Conservation (phyloP, 2,329 filamentous ascomycete genomes). For the Ophiostoma ips region DNA sequence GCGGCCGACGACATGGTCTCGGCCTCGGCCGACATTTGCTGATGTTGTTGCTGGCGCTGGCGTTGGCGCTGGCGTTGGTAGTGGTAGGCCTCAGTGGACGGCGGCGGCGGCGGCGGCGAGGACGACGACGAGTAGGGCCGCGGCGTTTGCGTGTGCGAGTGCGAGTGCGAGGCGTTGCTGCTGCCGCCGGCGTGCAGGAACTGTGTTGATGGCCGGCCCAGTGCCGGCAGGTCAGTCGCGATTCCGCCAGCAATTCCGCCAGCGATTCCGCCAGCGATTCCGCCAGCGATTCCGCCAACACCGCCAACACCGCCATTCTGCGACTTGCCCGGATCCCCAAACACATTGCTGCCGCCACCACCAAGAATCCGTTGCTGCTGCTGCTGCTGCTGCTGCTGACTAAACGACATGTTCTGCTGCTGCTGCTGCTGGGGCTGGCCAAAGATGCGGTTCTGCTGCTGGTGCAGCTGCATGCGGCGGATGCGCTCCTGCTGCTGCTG, state of each 20-base stretch:
- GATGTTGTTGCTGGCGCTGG: constrained; percentile 5
- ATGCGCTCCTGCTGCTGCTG: constrained; percentile 3
- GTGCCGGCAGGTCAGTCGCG: no score
- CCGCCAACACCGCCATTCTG: not conserved
- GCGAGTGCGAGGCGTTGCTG: not conserved
- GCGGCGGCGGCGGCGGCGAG: constrained; percentile 4
- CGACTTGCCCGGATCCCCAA: not conserved
- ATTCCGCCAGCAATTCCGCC: no score
- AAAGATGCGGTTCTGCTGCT: not conserved
- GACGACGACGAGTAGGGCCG: constrained; percentile 1
- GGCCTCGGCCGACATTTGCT: not conserved
- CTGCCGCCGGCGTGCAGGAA: not conserved
- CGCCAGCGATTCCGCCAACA: no score
- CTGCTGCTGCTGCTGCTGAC: not conserved
- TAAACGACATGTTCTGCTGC: not conserved
- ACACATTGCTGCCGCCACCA: not conserved
- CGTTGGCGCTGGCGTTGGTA: not conserved
- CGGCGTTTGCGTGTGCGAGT: not conserved
- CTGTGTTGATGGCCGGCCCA: not conserved
- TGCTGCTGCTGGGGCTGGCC: not conserved
- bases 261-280: no score
- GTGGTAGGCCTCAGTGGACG: not conserved
- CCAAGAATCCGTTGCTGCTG: not conserved
- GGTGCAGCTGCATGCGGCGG: constrained; percentile 5
- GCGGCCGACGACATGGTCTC: constrained; percentile 7